Percentiles rank a stretch among this genome's conserved stretches.
phyloP scores from a whole-genome alignment of 805 yeast genomes.

The Myxozyma neotropica region DNA sequence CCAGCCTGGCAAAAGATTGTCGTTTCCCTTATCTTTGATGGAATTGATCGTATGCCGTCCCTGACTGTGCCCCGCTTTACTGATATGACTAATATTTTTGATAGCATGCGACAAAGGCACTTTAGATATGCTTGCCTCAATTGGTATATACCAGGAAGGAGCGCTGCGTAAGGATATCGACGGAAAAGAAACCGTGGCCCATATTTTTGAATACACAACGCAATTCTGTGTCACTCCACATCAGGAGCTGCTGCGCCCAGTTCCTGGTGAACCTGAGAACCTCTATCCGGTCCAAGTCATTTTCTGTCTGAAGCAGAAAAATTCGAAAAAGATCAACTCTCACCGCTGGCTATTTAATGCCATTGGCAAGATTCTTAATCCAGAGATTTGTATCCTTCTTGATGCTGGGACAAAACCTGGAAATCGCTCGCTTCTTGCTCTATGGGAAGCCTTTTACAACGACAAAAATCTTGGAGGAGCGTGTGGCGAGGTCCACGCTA shows the following conservation, averaged over 20 bases:
- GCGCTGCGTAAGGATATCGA: conserved; percentile 62
- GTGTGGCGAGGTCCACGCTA: conserved; percentile 93
- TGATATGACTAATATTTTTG: background rate
- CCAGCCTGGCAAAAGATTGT: conserved; percentile 63
- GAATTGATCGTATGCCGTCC: conserved; percentile 51
- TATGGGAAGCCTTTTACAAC: conserved; percentile 83
- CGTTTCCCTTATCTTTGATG: conserved; percentile 65
- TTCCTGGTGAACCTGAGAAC: conserved; percentile 52
- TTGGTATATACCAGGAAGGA: conserved; percentile 69
- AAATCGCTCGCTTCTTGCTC: conserved; percentile 76
- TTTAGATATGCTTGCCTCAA: conserved; percentile 63
- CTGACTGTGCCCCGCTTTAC: background rate
- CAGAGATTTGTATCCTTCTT: conserved; percentile 77
- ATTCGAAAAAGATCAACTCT: conserved; percentile 87
- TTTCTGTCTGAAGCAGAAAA: conserved; percentile 87
- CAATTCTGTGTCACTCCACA: conserved; percentile 48
- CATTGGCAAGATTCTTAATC: conserved; percentile 78
- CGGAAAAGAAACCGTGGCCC: conserved; percentile 63
- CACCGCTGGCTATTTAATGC: conserved; percentile 98
- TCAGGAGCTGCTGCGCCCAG: conserved; percentile 57
- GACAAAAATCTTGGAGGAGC: conserved; percentile 91
- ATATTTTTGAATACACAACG: conserved; percentile 67
- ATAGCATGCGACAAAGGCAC: conserved; percentile 59
- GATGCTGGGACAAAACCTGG: conserved; percentile 96
- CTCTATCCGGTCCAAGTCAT: conserved; percentile 82